phyloP scores from a whole-genome alignment of 2,329 filamentous ascomycete genomes.

The Metarhizium guizhouense region DNA sequence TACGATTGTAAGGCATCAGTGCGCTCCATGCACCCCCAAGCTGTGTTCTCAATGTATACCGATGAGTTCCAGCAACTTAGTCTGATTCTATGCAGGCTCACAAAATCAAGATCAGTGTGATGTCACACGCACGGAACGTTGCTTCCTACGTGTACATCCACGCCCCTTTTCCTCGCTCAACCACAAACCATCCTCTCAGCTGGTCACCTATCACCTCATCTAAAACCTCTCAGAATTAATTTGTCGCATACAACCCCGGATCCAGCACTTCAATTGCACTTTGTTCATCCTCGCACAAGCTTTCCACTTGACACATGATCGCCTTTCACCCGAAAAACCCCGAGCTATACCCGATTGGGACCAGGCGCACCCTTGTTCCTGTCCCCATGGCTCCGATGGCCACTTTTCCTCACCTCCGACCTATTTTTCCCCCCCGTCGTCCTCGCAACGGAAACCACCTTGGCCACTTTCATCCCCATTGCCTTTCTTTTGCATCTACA shows the following conservation, averaged over 20 bases:
- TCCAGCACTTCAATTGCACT: no score
- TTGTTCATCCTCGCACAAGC: not conserved
- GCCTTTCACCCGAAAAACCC: constrained; percentile 9
- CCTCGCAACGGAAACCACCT: constrained; percentile 10
- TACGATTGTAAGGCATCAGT: not conserved
- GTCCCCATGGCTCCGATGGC: not conserved
- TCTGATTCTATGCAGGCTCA: no score
- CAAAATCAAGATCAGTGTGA: not conserved
- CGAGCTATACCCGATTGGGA: constrained; percentile 14
- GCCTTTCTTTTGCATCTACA: constrained; percentile 10
- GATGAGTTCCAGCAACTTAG: no score
- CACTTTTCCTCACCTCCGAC: constrained; percentile 13
- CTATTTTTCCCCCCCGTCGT: constrained; percentile 11
- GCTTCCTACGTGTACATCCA: not conserved
- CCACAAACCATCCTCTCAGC: not conserved
- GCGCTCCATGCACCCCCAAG: no score
- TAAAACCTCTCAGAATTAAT: not conserved
- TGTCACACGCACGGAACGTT: no score
- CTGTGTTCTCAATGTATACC: no score
- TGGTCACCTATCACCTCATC: not conserved
- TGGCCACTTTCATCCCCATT: constrained; percentile 6
- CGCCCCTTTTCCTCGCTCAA: not conserved
- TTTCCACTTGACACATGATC: not conserved
- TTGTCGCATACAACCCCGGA: no score
- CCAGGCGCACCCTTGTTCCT: not conserved